Evolutionary conservation across 2,329 filamentous ascomycete species (phyloP), one percentile per base, ranked within the genome.

Genomic region (Pseudogymnoascus sp.): DNA sequence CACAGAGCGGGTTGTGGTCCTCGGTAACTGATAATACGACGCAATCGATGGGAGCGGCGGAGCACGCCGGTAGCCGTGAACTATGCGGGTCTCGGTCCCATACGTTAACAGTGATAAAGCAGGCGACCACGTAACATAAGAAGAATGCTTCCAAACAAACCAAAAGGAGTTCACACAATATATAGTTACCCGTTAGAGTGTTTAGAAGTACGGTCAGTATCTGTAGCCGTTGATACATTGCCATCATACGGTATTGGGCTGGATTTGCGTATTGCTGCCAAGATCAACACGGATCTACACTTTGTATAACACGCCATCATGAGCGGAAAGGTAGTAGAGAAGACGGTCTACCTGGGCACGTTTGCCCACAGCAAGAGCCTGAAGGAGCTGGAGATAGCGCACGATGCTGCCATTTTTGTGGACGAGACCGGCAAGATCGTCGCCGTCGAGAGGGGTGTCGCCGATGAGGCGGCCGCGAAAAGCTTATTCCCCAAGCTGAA

Each of bases 291-390:
- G n/a, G 14, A 2, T 38, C 33, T 22, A 15, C 12, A 58, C 57
- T 3, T 18, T 38, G 57, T 38, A 58, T 58, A 53, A 53, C 47
- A 58, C 18, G 57, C 22, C 33, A 58, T n/a, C 20, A 63, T 62
- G 58, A 72, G 58, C 28, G 37, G 57, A 22, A 58, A 57, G 43
- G 43, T 9, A 41, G 35, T 57, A 62, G 62, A 61, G 43, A 59
- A 58, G 60, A 2, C 75, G 0, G 69, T 88, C 50, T 89, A 84
- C 67, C 64, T 79, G 18, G 86, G 86, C 11, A 78, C 82, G 0
- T 88, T 88, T 68, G 80, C 87, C 11, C 82, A 88, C 69, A 82
- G 71, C 69, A 76, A 70, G 68, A 78, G 70, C 20, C 72, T 76
- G 59, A 74, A 72, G 11, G 73, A 76, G 41, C 72, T 83, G n/a